Conservation (phyloP, 2,329 filamentous ascomycete genomes). For the Bertia moriformis region DNA sequence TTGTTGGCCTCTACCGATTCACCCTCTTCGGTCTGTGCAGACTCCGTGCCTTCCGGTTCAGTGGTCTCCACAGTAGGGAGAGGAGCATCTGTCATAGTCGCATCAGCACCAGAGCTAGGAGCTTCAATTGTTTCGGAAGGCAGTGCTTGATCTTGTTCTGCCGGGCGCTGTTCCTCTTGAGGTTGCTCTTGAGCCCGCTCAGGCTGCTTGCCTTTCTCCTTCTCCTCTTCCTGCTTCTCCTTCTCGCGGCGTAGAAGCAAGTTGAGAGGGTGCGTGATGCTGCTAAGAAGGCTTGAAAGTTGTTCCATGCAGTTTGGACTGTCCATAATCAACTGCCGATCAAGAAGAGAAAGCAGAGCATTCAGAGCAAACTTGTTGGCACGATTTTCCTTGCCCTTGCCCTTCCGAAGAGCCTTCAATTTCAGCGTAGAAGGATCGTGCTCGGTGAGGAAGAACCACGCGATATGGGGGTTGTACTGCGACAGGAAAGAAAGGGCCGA, state of each 20-base stretch:
- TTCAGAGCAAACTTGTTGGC: conserved; percentile 84
- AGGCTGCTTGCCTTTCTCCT: conserved; percentile 17
- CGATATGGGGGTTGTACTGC: conserved; percentile 71
- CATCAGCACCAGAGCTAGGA: not conserved
- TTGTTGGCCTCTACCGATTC: not conserved
- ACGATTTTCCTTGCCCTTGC: conserved; percentile 74
- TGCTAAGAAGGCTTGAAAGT: conserved; percentile 71
- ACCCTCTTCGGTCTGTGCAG: not conserved
- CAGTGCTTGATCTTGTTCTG: not conserved
- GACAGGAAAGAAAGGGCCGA: conserved; percentile 73
- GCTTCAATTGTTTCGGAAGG: not conserved
- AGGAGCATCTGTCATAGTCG: not conserved
- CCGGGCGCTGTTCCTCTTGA: not conserved
- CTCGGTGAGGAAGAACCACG: conserved; percentile 85
- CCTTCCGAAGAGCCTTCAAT: conserved; percentile 63
- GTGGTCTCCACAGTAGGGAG: not conserved
- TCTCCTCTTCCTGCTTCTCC: conserved; percentile 44
- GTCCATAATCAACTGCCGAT: conserved; percentile 91
- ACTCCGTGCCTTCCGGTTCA: not conserved
- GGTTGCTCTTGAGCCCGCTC: not conserved
- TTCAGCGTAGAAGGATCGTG: conserved; percentile 72
- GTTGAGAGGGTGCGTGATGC: conserved; percentile 75
- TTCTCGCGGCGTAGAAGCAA: conserved; percentile 71
- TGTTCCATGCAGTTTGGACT: conserved; percentile 95
- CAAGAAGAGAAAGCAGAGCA: conserved; percentile 71